These are phyloP conservation scores for Phytophthora sp. DNA, from an alignment of 352 stramenopile species.

Conservation along the genomic window DNA sequence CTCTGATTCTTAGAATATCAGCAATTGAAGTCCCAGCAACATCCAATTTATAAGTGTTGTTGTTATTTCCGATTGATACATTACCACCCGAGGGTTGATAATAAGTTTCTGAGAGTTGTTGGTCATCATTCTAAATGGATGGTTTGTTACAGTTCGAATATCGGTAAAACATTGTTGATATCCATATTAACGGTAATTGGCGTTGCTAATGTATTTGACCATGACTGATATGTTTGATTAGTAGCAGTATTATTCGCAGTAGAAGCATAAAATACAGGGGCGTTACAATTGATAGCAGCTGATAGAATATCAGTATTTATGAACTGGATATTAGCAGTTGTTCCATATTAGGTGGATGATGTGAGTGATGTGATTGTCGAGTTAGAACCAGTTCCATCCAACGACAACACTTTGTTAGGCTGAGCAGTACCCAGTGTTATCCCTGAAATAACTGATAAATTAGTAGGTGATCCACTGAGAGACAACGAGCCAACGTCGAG, in stretches of 20 bases:
- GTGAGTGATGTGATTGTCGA: background rate
- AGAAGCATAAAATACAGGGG: slow-evolving; percentile 13
- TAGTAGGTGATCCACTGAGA: background rate
- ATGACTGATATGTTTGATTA: background rate
- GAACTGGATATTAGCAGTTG: background rate
- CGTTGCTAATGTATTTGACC: no score
- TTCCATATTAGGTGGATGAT: slow-evolving; percentile 1
- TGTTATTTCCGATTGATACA: no score
- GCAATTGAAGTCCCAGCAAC: no score
- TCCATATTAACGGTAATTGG: slow-evolving; percentile 15
- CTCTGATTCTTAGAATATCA: no score
- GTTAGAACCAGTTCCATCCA: background rate
- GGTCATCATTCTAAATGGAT: no score
- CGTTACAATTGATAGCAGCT: slow-evolving; percentile 11
- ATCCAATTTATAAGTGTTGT: no score
- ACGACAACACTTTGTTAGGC: background rate
- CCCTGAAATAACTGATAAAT: background rate
- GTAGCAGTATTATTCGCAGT: background rate
- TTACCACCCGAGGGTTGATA: no score
- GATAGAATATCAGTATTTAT: slow-evolving; percentile 19
- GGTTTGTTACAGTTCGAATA: no score
- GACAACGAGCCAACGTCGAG: background rate
- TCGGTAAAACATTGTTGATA: no score
- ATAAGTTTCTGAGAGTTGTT: slow-evolving; percentile 12
- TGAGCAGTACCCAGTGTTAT: background rate